phyloP scores from a whole-genome alignment of 2,329 filamentous ascomycete genomes.

The Huntiella bhutanensis region DNA sequence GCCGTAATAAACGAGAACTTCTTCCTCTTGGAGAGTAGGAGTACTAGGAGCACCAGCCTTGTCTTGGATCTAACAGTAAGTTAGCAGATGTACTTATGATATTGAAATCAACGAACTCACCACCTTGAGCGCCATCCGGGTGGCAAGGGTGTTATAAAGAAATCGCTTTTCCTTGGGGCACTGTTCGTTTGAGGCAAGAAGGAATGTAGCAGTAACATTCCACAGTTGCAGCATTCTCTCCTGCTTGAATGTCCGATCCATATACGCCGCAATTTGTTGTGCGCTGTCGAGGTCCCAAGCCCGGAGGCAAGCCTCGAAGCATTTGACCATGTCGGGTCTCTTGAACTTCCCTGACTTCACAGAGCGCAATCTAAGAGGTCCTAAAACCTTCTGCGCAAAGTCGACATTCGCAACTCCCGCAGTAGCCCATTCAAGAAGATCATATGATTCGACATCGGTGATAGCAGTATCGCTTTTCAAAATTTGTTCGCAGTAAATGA shows the following conservation, averaged over 20 bases:
- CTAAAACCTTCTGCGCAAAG: slow-evolving; percentile 29
- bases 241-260: slow-evolving; percentile 31
- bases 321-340: slow-evolving; percentile 28
- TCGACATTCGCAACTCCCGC: slow-evolving; percentile 20
- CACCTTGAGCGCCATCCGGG: slow-evolving; percentile 13
- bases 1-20: slow-evolving; percentile 30
- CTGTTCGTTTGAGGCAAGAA: slow-evolving; percentile 30
- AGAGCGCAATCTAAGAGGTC: slow-evolving; percentile 26
- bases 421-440: slow-evolving; percentile 37
- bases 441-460: slow-evolving; percentile 31
- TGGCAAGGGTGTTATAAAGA: slow-evolving; percentile 31
- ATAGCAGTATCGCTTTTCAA: slow-evolving; percentile 26
- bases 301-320: slow-evolving; percentile 32
- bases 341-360: slow-evolving; percentile 29
- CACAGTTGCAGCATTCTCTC: slow-evolving; percentile 33
- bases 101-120: background rate
- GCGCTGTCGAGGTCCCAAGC: slow-evolving; percentile 25
- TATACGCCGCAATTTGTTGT: slow-evolving; percentile 31
- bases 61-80: slow-evolving; percentile 4
- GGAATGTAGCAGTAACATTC: slow-evolving; percentile 34
- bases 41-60: slow-evolving; percentile 2
- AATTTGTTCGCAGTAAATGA: slow-evolving; percentile 2
- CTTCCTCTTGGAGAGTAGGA: slow-evolving; percentile 23
- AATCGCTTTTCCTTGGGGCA: slow-evolving; percentile 29
- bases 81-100: background rate